A percentile compares a stretch with the other conserved stretches of the same genome.
These are phyloP conservation scores for Ceratobasidium sp. DNA, from an alignment of 1,284 basidiomycete species.

Conservation along the genomic window DNA sequence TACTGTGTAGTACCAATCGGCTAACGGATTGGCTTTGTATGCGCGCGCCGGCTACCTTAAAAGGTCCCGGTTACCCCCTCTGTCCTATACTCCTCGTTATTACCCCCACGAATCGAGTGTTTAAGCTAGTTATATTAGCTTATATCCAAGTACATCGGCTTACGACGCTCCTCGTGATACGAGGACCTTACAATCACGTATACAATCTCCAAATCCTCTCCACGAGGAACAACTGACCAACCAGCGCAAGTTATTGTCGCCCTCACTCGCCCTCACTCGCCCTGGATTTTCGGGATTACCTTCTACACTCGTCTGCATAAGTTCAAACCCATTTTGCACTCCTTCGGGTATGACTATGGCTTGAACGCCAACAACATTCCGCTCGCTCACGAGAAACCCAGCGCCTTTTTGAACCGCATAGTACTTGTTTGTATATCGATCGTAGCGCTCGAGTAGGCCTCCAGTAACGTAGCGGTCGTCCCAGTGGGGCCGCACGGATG, in stretches of 20 bases:
- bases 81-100: too few species aligned
- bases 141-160: too few species aligned
- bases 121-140: too few species aligned
- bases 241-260: constrained; percentile 46
- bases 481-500: constrained; percentile 42
- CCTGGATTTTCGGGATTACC: constrained; percentile 45
- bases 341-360: constrained; percentile 13
- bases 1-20: too few species aligned
- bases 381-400: constrained; percentile 41
- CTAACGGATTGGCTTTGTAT: too few species aligned
- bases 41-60: too few species aligned
- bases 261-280: constrained; percentile 44
- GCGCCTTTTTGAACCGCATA: constrained; percentile 46
- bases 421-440: constrained; percentile 37
- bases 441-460: constrained; percentile 42
- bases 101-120: too few species aligned
- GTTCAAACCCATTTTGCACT: constrained; percentile 35
- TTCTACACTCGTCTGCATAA: constrained; percentile 45
- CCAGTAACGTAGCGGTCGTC: constrained; percentile 43
- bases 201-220: constrained; percentile 44
- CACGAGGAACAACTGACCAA: constrained; percentile 44
- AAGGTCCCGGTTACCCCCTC: too few species aligned
- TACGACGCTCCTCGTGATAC: too few species aligned
- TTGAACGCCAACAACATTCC: constrained; percentile 47
- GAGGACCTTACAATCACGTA: too few species aligned